Evolutionary conservation across 257 asterid species (phyloP).

Genomic region (Henckelia pumila): DNA sequence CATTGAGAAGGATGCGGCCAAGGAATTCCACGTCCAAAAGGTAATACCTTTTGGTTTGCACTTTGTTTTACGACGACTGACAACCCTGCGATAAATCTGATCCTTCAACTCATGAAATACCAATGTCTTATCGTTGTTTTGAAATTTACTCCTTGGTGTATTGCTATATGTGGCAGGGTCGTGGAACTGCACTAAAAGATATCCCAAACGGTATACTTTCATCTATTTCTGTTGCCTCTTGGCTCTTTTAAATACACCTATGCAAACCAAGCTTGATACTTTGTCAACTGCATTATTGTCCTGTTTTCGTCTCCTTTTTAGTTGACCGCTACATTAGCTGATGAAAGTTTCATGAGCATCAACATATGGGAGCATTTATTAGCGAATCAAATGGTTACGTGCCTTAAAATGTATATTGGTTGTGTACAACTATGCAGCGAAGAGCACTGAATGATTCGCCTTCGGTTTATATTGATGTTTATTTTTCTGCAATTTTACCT

Average conservation of each 20-base stretch:
- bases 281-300: constrained; percentile 1
- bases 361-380: neutral
- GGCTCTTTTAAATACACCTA: constrained; percentile 8
- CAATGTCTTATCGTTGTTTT: constrained; percentile 6
- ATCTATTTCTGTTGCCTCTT: constrained; percentile 18
- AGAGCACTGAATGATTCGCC: neutral
- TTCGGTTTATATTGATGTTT: neutral
- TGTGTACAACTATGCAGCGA: neutral
- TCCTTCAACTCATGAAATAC: neutral
- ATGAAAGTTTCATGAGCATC: neutral
- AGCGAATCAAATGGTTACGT: neutral
- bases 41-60: constrained; percentile 30
- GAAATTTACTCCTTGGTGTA: constrained; percentile 15
- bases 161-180: constrained; percentile 60
- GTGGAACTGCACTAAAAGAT: constrained; percentile 92
- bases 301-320: constrained; percentile 4
- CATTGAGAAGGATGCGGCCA: constrained; percentile 63
- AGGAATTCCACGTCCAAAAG: constrained; percentile 72
- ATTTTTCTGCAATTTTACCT: neutral
- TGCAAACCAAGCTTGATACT: neutral
- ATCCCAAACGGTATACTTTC: constrained; percentile 77
- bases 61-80: constrained; percentile 1
- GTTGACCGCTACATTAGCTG: neutral
- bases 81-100: neutral
- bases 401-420: neutral